Evolutionary conservation across 805 yeast genomes (phyloP), one percentile per base, ranked within the genome.

Genomic region (Saccharomyces eubayanus): DNA sequence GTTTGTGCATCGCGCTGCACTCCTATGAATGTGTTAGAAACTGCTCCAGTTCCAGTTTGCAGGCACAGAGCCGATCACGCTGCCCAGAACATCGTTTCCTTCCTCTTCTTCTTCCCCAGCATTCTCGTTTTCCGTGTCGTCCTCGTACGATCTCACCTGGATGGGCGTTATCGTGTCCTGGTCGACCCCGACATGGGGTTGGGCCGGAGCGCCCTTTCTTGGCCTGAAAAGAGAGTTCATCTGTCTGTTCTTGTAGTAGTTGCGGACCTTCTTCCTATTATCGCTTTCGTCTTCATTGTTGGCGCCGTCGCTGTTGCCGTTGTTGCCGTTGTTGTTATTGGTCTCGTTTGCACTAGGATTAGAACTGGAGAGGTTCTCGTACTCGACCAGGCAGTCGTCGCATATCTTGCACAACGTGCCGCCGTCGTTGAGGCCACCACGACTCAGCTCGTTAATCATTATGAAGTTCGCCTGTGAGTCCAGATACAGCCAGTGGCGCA

Each of bases 31-130:
- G 24, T 48, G 16, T 62, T 71, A 84, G 61, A 84, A 84, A 20
- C 89, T 83, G 57, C 87, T 81, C 91, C 91, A 85, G 61, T 81
- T 82, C 90, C 90, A 85, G 65, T 85, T 87, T 16, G 85, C 88
- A 12, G 89, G 89, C 9, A 84, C 82, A 46, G 73, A 72, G 1
- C 79, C 80, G 0, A 69, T 75, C n/a, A 65, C 58, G 52, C 69
- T 64, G 14, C 66, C 69, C 51, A 62, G 47, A 9, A 53, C 57
- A 57, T 58, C 63, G 57, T 58, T 53, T 16, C 43, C 43, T 36
- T 36, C 43, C 56, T 36, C 43, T n/a, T 36, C n/a, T 27, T 51
- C 29, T 10, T 83, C 53, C 88, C 51, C 55, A 27, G 48, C 55
- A 27, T 51, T 52, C 24, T 47, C 57, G 43, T 36, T 16, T 16